Evolutionary conservation across 176 grass and related monocot genomes (phyloP).

Genomic region (Carex scoparia): DNA sequence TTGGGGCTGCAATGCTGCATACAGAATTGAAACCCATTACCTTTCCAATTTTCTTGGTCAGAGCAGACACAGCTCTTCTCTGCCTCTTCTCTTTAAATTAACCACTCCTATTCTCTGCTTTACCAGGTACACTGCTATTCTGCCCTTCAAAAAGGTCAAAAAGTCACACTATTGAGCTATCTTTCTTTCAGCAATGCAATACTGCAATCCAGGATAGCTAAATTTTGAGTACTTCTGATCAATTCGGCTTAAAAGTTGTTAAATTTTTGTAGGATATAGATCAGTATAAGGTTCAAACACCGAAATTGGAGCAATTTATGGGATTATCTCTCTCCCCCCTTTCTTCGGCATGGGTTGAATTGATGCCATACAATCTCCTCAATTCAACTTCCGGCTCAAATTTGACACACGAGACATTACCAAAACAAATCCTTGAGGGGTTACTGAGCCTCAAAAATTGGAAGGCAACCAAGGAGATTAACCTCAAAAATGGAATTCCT

Average conservation of each 20-base stretch:
- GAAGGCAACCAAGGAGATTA: slow-evolving; percentile 18
- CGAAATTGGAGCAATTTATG: slow-evolving; percentile 40
- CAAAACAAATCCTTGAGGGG: slow-evolving; percentile 27
- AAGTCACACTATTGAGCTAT: not conserved
- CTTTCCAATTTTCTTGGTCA: slow-evolving; percentile 9
- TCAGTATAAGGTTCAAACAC: not conserved
- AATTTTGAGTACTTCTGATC: not conserved
- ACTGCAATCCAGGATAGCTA: not conserved
- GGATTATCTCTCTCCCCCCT: slow-evolving; percentile 32
- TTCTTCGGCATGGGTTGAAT: slow-evolving; percentile 36
- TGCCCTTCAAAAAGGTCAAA: not conserved
- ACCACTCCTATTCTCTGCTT: slow-evolving; percentile 3
- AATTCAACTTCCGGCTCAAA: slow-evolving; percentile 29
- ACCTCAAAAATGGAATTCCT: not conserved
- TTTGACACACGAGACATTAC: not conserved
- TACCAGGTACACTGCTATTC: slow-evolving; percentile 21
- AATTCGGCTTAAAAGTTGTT: not conserved
- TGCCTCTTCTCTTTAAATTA: slow-evolving; percentile 10
- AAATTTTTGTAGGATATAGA: slow-evolving; percentile 12
- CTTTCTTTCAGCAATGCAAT: not conserved
- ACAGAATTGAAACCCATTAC: not conserved
- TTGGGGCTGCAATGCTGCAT: not conserved
- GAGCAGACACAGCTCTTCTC: not conserved
- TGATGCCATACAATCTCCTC: slow-evolving; percentile 29
- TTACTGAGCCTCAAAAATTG: slow-evolving; percentile 57